These are phyloP conservation scores for Neoboletus brunneissimus DNA, from an alignment of 768 basidiomycete species.

Conservation along the genomic window DNA sequence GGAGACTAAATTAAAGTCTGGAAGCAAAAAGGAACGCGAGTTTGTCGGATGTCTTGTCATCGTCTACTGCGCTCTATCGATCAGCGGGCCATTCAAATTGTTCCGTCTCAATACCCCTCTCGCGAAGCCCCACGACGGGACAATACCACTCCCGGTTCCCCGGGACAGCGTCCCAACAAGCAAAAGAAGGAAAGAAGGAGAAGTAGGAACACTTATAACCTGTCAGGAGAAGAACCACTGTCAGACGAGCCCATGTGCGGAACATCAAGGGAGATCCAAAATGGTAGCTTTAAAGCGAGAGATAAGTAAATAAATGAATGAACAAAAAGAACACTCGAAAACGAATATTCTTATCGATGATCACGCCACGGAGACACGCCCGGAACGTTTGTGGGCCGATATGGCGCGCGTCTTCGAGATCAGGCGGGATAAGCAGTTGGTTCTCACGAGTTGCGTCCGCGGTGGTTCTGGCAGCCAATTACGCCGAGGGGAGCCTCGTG, in stretches of 20 bases:
- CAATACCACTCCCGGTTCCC: background rate
- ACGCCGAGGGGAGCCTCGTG: conserved; percentile 19
- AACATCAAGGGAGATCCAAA: background rate
- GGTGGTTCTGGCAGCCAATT: conserved; percentile 3
- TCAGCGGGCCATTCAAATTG: background rate
- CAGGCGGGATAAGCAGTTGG: conserved; percentile 13
- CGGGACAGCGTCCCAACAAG: conserved; percentile 1
- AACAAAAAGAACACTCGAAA: background rate
- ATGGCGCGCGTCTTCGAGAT: conserved; percentile 20
- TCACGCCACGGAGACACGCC: background rate
- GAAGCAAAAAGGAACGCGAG: background rate
- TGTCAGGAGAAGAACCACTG: conserved; percentile 1
- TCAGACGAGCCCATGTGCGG: conserved; percentile 1
- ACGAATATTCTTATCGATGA: conserved; percentile 18
- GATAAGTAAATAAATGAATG: background rate
- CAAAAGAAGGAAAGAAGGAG: background rate
- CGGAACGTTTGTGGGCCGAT: background rate
- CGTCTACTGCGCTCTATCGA: background rate
- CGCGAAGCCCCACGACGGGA: background rate
- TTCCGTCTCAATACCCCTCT: background rate
- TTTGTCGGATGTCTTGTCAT: conserved; percentile 6
- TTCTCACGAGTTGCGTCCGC: conserved; percentile 11
- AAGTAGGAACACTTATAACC: background rate
- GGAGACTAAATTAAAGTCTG: background rate
- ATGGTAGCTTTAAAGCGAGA: background rate